Evolutionary conservation across 1,139 yeast genomes (phyloP).

Genomic region (Nakaseomyces kungkrabaensis): DNA sequence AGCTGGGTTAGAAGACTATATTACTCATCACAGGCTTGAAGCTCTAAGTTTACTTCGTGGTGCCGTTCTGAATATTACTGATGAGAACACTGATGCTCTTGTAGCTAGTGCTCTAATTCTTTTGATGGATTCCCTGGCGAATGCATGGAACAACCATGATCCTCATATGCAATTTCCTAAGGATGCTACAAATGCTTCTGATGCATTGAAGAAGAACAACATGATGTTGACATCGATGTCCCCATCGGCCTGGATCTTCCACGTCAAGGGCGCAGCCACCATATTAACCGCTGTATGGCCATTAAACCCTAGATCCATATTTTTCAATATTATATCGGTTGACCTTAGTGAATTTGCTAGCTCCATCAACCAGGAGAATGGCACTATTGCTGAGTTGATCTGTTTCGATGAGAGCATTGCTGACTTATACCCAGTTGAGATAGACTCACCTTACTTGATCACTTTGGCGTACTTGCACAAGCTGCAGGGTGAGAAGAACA

Average conservation of each 20-base stretch:
- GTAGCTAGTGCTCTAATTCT: constrained; percentile 84
- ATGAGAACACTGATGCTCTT: constrained; percentile 82
- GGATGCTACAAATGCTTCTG: not conserved
- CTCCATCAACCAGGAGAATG: constrained; percentile 41
- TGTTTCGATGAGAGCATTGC: constrained; percentile 82
- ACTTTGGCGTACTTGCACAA: constrained; percentile 83
- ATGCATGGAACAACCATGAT: constrained; percentile 38
- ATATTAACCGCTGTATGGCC: constrained; percentile 96
- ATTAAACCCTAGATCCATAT: constrained; percentile 65
- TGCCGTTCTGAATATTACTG: constrained; percentile 73
- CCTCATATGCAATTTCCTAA: constrained; percentile 44
- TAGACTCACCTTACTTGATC: constrained; percentile 73
- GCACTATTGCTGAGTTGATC: constrained; percentile 47
- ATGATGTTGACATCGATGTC: constrained; percentile 37
- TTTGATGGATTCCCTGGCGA: constrained; percentile 88
- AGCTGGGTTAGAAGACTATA: constrained; percentile 69
- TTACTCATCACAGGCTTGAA: constrained; percentile 78
- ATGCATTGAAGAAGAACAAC: constrained; percentile 12
- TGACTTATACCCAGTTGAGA: constrained; percentile 77
- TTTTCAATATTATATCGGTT: constrained; percentile 64
- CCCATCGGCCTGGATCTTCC: constrained; percentile 94
- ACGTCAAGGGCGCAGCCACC: constrained; percentile 94
- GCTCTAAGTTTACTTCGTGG: constrained; percentile 72
- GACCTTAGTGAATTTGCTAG: constrained; percentile 76
- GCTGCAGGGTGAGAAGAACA: constrained; percentile 68